Evolutionary conservation across 2,329 filamentous ascomycete species (phyloP).

Genomic region (Arthrinium phaeospermum): DNA sequence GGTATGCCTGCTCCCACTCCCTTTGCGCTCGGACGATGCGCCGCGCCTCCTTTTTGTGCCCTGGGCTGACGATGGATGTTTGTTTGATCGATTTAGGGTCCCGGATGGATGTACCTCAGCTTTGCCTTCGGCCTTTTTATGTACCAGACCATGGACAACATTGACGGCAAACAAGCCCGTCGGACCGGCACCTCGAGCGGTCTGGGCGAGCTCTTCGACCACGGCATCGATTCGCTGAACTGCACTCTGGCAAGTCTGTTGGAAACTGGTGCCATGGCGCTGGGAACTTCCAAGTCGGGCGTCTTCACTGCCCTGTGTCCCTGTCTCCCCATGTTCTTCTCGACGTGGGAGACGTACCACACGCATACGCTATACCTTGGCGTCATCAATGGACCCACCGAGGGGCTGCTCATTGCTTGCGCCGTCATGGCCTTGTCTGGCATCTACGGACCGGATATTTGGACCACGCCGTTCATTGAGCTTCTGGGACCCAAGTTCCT

Average conservation of each 20-base stretch:
- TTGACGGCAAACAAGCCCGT: slow-evolving; percentile 96
- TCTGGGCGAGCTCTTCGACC: slow-evolving; percentile 95
- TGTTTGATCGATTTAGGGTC: slow-evolving; percentile 59
- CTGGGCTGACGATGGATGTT: slow-evolving; percentile 23
- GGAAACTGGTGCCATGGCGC: slow-evolving; percentile 90
- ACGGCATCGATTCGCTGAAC: slow-evolving; percentile 97
- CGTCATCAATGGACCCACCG: slow-evolving; percentile 95
- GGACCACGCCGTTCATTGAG: slow-evolving; percentile 76
- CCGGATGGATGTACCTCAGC: slow-evolving; percentile 92
- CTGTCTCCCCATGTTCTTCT: slow-evolving; percentile 98
- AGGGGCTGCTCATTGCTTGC: slow-evolving; percentile 90
- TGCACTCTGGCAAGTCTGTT: slow-evolving; percentile 92
- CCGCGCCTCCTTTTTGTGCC: background rate
- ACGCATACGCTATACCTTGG: slow-evolving; percentile 96
- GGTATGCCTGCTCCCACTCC: slow-evolving; percentile 55
- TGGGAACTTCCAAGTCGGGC: slow-evolving; percentile 82
- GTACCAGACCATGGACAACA: slow-evolving; percentile 99
- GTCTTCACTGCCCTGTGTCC: slow-evolving; percentile 92
- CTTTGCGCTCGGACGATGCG: background rate
- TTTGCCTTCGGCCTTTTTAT: slow-evolving; percentile 97
- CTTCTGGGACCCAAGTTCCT: slow-evolving; percentile 66
- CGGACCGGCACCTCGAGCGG: slow-evolving; percentile 94
- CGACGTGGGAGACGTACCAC: slow-evolving; percentile 99
- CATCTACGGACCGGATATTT: slow-evolving; percentile 86
- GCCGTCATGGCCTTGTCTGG: slow-evolving; percentile 85